These are phyloP conservation scores for Pigoraptor vietnamica DNA, from an alignment of 78 protist species.

Conservation along the genomic window DNA sequence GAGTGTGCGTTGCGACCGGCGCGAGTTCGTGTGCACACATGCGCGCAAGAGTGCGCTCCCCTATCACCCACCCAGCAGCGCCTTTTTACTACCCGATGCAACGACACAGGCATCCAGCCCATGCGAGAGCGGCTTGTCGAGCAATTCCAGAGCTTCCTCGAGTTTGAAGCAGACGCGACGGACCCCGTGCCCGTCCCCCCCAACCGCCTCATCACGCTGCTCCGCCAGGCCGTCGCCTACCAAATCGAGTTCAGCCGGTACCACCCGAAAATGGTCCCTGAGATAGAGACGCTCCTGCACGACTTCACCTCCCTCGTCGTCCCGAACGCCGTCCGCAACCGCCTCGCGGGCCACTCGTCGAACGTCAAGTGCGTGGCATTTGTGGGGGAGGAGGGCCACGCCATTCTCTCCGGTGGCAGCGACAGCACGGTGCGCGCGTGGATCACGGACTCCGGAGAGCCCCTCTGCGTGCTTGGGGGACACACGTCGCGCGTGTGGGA, in stretches of 20 bases:
- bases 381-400: slow-evolving; percentile 42
- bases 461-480: slow-evolving; percentile 24
- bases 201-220: slow-evolving; percentile 16
- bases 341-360: slow-evolving; percentile 53
- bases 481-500: slow-evolving; percentile 57
- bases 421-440: slow-evolving; percentile 50
- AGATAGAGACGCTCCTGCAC: slow-evolving; percentile 51
- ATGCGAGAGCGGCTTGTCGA: slow-evolving; percentile 39
- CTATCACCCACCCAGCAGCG: no score
- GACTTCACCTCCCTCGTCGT: slow-evolving; percentile 64
- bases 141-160: slow-evolving; percentile 42
- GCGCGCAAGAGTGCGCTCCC: background rate
- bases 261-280: slow-evolving; percentile 54
- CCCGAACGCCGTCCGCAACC: slow-evolving; percentile 49
- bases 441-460: slow-evolving; percentile 34
- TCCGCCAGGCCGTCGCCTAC: slow-evolving; percentile 71
- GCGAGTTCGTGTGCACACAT: background rate
- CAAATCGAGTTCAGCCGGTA: slow-evolving; percentile 64
- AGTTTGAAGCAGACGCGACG: slow-evolving; percentile 13
- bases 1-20: background rate
- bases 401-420: slow-evolving; percentile 44
- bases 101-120: background rate
- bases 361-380: slow-evolving; percentile 70
- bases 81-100: no score
- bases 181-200: slow-evolving; percentile 11